Evolutionary conservation across 208 protist species (phyloP), one percentile per base, ranked within the genome.

Genomic region (Trypanosoma brucei): DNA sequence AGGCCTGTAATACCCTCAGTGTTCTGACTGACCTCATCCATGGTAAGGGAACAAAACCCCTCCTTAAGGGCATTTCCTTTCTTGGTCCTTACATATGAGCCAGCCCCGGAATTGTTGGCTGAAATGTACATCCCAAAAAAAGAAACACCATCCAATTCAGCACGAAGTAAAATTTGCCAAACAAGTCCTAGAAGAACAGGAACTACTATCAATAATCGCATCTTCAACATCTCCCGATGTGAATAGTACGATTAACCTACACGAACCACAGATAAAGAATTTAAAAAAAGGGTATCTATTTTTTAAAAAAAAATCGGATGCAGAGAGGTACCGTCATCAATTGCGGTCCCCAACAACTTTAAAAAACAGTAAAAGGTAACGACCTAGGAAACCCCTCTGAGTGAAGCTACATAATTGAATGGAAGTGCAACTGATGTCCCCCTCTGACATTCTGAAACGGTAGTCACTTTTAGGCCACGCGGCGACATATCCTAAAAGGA

Each of bases 11-110:
- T 54, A 13, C 42, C 62, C 9, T 61, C 63, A 9, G 83, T 84
- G 30, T 68, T 74, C 2, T 59, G 46, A 35, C 82, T 79, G 6
- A 95, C 69, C 13, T 85, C 75, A 3, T 42, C 40, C 1, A 78
- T 48, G n/a, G 77, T 79, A 34, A 73, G 86, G 57, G 78, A 81
- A 63, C 89, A 95, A 55, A 81, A 91, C 33, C 68, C 59, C 46
- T 85, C 70, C 39, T 82, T 67, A 40, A 88, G 48, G 30, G 45
- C 4, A 35, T 51, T 39, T 14, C 48, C 14, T 13, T 59, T 11
- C n/a, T 40, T 33, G 22, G 45, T 38, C 35, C 0, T 9, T 48
- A 6, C n/a, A 40, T 30, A 33, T 34, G 1, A 9, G 14, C 22
- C n/a, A 30, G 30, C 11, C 1, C 11, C n/a, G 54, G 8, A 8